These are phyloP conservation scores for Saccharomyces hybrid DNA, from an alignment of 1,139 yeast genomes.

Conservation along the genomic window DNA sequence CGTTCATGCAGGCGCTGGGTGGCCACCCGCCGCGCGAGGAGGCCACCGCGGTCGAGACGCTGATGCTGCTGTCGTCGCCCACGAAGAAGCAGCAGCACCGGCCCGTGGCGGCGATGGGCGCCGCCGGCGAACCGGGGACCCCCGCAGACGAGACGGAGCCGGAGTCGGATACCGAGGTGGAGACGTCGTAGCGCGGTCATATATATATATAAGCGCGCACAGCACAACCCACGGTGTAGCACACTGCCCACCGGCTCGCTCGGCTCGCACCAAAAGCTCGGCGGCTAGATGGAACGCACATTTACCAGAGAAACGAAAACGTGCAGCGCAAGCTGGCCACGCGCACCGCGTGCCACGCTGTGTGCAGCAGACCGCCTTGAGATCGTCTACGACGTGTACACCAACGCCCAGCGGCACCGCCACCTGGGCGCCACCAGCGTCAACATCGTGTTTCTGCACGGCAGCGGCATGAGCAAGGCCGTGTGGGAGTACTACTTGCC, in stretches of 20 bases:
- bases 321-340: conserved; percentile 14
- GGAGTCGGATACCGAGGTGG: conserved; percentile 2
- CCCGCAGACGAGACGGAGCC: neutral
- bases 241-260: neutral
- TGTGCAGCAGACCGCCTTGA: conserved; percentile 23
- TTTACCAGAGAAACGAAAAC: conserved; percentile 14
- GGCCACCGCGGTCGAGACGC: conserved; percentile 32
- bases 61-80: conserved; percentile 42
- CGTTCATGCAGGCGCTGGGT: conserved; percentile 34
- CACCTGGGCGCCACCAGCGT: conserved; percentile 19
- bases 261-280: neutral
- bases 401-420: conserved; percentile 8
- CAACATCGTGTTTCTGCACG: conserved; percentile 58
- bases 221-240: neutral
- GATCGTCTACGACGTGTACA: conserved; percentile 32
- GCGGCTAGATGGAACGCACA: conserved; percentile 5
- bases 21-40: conserved; percentile 13
- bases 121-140: neutral
- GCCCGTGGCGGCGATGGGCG: neutral
- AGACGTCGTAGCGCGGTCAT: neutral
- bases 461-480: conserved; percentile 62
- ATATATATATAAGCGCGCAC: neutral
- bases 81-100: conserved; percentile 19
- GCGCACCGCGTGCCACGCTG: conserved; percentile 14
- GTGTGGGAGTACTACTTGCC: conserved; percentile 55